A percentile compares a stretch with the other conserved stretches of the same genome.
Conservation (phyloP, 1,284 basidiomycete genomes). For the Pseudozyma sp. region DNA sequence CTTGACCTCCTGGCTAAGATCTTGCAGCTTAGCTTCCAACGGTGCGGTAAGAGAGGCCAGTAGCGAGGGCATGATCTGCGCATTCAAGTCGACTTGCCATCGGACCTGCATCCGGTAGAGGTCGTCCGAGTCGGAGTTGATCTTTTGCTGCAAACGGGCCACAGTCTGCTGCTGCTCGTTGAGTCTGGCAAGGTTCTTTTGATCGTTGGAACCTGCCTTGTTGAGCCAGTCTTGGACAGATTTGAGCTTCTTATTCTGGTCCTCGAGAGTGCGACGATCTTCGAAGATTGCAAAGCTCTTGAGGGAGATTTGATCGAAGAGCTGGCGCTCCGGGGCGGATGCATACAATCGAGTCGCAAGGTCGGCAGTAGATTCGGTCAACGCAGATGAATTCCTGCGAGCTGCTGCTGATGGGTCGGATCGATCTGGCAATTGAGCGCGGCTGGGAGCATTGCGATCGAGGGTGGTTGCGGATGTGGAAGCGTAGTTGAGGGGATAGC, state of each 20-base stretch:
- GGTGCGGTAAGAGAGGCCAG: conserved; percentile 2
- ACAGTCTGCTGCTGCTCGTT: conserved; percentile 7
- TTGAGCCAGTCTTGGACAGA: conserved; percentile 7
- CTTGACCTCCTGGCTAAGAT: conserved; percentile 3
- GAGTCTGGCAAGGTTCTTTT: conserved; percentile 6
- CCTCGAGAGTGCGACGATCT: conserved; percentile 14
- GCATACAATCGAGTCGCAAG: conserved; percentile 8
- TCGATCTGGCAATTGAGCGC: background rate
- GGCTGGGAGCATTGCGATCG: conserved; percentile 10
- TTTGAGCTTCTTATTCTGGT: conserved; percentile 16
- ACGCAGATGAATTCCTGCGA: conserved; percentile 1
- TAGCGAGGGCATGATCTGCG: background rate
- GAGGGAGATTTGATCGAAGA: conserved; percentile 20
- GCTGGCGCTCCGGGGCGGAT: background rate
- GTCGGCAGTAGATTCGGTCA: conserved; percentile 4
- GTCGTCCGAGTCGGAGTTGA: conserved; percentile 7
- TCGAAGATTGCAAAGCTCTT: conserved; percentile 20
- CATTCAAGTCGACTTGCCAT: conserved; percentile 9
- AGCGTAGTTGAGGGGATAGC: background rate
- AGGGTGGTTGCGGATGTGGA: conserved; percentile 4
- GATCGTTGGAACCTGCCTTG: conserved; percentile 10
- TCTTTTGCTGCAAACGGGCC: conserved; percentile 11
- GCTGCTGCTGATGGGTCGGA: background rate
- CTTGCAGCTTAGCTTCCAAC: conserved; percentile 17
- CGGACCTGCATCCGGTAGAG: conserved; percentile 16